Base-by-base conservation (phyloP, 2,329 filamentous ascomycete species). In the Torrubiella hemipterigena region DNA sequence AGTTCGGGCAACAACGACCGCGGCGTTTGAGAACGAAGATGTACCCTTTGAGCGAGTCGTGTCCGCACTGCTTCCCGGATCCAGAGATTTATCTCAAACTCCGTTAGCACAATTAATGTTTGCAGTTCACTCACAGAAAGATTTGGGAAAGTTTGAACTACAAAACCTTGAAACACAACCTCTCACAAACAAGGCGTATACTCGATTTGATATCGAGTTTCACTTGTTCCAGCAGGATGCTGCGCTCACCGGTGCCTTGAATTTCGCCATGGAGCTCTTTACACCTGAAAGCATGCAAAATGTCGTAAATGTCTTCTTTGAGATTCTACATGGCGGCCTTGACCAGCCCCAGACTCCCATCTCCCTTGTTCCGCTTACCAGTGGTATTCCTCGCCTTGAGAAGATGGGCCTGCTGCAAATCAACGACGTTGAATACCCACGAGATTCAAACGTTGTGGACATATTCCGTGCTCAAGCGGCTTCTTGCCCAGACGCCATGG, bases 371-470 rank as follows among this genome's bases (percentile, higher is more conserved):
- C 29, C 34, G 4, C 28, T 38, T 8, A 19, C 21, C 13, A 27
- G 31, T n/a, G 26, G 22, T 2, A 14, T 35, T n/a, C 11, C 23
- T 5, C 15, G 25, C 2, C 30, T 39, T n/a, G 20, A 23, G 4
- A 17, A 9, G 6, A 29, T 33, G 23, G 37, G 34, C 3, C 19
- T 42, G 16, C n/a, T 31, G 13, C 23, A 35, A 6, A 23, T 32
- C 10, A 6, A 34, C 2, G 14, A 21, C 7, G 27, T 36, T 6
- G 19, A 26, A 3, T 46, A 44, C 23, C 37, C 33, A 9, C 28
- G 38, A 8, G 38, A 48, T 1, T 25, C 36, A 2, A 47, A 38
- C 22, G 14, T 50, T 3, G 15, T 45, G 1, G 46, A 47, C 3
- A 16, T 45, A 3, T 51, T 48, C 11, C 28, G 30, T 0, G 14